A percentile compares a stretch with the other conserved stretches of the same genome.
These are phyloP conservation scores for Cordyceps cateniannulata DNA, from an alignment of 2,329 filamentous ascomycete genomes.

Conservation along the genomic window DNA sequence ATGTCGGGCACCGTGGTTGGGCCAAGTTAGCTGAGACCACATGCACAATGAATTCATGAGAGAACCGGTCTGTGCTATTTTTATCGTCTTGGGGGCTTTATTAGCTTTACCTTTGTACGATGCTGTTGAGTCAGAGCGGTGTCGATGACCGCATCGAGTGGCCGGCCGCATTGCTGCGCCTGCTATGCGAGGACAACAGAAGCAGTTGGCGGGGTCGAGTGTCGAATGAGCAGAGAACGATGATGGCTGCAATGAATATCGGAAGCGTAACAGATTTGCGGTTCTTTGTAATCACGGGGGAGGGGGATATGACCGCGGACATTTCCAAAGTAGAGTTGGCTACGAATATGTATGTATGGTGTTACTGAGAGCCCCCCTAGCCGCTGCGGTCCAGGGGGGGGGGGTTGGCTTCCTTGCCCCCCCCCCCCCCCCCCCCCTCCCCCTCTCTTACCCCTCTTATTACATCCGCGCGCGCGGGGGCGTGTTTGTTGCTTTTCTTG, in stretches of 20 bases:
- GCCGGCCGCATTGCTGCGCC: background rate
- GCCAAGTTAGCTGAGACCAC: background rate
- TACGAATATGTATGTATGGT: no score
- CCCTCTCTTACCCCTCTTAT: background rate
- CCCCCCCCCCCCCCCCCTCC: no score
- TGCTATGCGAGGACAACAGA: background rate
- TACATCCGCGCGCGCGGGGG: background rate
- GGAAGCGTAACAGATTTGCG: background rate
- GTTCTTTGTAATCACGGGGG: background rate
- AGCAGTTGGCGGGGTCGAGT: background rate
- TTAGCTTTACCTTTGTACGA: background rate
- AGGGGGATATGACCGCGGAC: background rate
- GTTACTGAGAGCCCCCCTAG: background rate
- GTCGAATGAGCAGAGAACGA: background rate
- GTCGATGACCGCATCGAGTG: background rate
- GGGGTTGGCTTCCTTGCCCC: background rate
- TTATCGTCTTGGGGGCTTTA: background rate
- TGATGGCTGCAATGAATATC: background rate
- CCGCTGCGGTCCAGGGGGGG: background rate
- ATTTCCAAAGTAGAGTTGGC: background rate
- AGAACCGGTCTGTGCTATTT: background rate
- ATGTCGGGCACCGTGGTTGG: background rate
- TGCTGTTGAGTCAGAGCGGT: background rate
- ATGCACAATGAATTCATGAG: background rate
- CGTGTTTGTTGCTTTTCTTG: background rate